Base-by-base conservation (phyloP, 805 yeast genomes). In the Sungouiozyma ichnusensis region DNA sequence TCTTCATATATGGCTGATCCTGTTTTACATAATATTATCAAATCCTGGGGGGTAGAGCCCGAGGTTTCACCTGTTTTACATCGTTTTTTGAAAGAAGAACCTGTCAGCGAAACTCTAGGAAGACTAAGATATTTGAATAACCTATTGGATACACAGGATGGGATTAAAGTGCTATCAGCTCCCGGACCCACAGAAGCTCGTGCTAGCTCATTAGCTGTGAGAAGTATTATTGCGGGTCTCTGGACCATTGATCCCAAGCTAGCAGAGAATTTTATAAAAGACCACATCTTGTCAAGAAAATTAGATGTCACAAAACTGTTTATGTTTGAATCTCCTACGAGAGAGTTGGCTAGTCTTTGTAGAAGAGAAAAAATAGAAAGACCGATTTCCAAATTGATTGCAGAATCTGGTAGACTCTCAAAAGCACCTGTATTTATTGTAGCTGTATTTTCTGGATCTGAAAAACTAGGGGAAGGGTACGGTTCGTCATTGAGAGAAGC, bases 401-500 rank as follows among this genome's bases (percentile, higher is more conserved):
- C 95, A 29, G 99, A 92, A 65, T 83, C 95, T 20, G 99, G 99
- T 62, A 76, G 98, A 64, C 68, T 72, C 54, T 77, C 95, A 2
- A 73, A 76, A 44, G 77, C 83, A 37, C 94, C 98, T 18, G 81
- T 87, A 33, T 92, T 76, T 52, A 82, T 90, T 13, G 94, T 90
- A 29, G 97, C 96, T 39, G 92, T 85, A 1, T 92, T 87, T 62
- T 72, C 83, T 44, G 97, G 96, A 31, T 70, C 71, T 13, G 77
- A 77, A 48, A 79, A 85, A 63, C 69, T 92, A 42, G 96, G 97
- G 40, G 97, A 92, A 64, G 96, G 96, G 35, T 86, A 83, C 57
- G 99, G 97, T 32, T 71, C 94, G 5, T 83, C 94, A 20, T 68
- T 92, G 54, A 76, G 74, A 49, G 97, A 92, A 65, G 96, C 97